Base-by-base conservation (phyloP, 2,329 filamentous ascomycete species). In the Coniochaeta sp. region DNA sequence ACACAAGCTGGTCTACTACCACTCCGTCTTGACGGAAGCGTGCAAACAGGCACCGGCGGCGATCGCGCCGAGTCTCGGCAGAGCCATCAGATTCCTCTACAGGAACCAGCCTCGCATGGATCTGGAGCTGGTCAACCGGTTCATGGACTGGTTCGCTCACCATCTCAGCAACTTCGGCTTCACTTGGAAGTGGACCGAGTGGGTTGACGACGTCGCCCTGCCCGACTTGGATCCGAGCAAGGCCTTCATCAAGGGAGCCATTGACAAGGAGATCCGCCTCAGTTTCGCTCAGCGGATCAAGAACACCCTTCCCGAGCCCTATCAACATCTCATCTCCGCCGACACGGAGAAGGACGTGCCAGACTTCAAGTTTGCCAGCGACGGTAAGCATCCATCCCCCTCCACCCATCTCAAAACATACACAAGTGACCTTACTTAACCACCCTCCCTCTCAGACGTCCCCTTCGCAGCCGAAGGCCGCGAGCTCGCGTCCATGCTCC, bases 161-260 rank as follows among this genome's bases (percentile, higher is more conserved):
- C 95, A 99, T 77, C 78, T 99, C 65, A 97, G 93, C 77, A 99
- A 99, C 77, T 99, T 99, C 71, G 95, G 96, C 58, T 99, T 98
- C 72, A 95, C 95, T 10, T 99, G 95, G 95, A 98, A 98, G 75
- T 99, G 95, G 95, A 88, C 89, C 17, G 95, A 99, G 76, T 99
- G 95, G 95, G 83, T 90, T 55, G 91, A 93, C 17, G 92, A 98
- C 71, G 86, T 96, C 17, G 81, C 86, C 50, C 81, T 96, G 28
- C 84, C 90, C 0, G 80, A 88, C 62, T 77, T 95, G 36, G 86
- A 96, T 71, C 93, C 95, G 1, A 89, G 88, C 76, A 97, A 97
- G 76, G 91, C 93, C 34, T 97, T 99, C 75, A 95, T 99, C 65
- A 81, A 88, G 58, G 93, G 92, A 22, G 89, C 91, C 3, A 77